A percentile compares a stretch with the other conserved stretches of the same genome.
Conservation (phyloP, 495 filamentous ascomycete species). For the Hyaloscypha hepaticicola region DNA sequence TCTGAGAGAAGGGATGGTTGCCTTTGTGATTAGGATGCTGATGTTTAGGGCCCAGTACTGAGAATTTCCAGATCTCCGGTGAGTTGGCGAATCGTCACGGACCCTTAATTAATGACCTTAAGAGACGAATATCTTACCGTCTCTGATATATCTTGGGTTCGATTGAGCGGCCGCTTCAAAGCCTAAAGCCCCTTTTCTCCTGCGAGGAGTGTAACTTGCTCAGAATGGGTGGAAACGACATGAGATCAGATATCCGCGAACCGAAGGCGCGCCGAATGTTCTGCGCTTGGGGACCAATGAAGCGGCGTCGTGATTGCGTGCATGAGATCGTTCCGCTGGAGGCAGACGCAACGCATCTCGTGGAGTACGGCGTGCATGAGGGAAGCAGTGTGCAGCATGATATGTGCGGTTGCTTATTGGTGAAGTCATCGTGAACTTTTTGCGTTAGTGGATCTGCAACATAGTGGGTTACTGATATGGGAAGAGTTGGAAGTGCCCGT, state of each 20-base stretch:
- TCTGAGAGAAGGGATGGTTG: not conserved
- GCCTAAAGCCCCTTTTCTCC: not conserved
- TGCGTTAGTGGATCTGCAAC: not conserved
- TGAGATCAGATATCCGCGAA: conserved; percentile 15
- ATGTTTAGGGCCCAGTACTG: not conserved
- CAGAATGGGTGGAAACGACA: conserved; percentile 8
- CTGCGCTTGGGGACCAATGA: conserved; percentile 9
- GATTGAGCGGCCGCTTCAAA: not conserved
- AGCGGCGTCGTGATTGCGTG: not conserved
- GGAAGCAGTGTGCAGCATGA: conserved; percentile 3
- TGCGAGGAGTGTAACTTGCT: conserved; percentile 12
- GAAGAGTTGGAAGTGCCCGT: not conserved
- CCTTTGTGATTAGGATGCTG: not conserved
- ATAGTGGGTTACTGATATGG: not conserved
- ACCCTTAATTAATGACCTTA: not conserved
- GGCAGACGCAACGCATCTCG: not conserved
- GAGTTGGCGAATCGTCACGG: not conserved
- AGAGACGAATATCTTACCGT: not conserved
- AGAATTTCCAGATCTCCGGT: too few relatives aligned
- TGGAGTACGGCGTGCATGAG: conserved; percentile 9
- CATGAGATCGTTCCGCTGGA: conserved; percentile 12
- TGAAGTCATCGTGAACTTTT: not conserved
- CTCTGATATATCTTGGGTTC: not conserved
- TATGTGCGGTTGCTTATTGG: not conserved
- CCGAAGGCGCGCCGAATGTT: not conserved